Conservation (phyloP, 805 yeast species). For the Kodamaea leandrae region DNA sequence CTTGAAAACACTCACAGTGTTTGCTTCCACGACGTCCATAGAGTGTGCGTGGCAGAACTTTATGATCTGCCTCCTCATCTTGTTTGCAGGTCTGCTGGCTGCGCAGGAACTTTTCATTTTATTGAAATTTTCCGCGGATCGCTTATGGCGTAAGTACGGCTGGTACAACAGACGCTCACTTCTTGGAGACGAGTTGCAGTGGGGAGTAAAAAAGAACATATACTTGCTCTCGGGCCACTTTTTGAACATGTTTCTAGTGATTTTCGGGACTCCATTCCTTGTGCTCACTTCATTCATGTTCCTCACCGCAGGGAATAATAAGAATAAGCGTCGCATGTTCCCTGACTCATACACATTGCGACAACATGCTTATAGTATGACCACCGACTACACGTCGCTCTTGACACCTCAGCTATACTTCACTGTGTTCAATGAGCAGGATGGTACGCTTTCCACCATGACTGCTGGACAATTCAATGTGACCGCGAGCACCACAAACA, state of each 20-base stretch:
- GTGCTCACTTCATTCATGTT: constrained; percentile 38
- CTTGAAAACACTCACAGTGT: constrained; percentile 35
- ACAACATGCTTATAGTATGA: constrained; percentile 23
- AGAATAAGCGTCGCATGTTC: constrained; percentile 12
- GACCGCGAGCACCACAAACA: constrained; percentile 5
- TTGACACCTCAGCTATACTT: constrained; percentile 15
- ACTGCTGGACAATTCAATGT: constrained; percentile 6
- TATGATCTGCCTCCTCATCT: constrained; percentile 31
- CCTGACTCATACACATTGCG: constrained; percentile 16
- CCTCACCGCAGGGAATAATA: constrained; percentile 18
- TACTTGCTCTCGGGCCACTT: constrained; percentile 32
- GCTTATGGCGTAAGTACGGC: constrained; percentile 1
- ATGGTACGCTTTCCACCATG: constrained; percentile 3
- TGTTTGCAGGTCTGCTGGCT: constrained; percentile 22
- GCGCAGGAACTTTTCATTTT: constrained; percentile 6
- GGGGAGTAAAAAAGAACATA: constrained; percentile 19
- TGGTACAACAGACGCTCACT: constrained; percentile 4
- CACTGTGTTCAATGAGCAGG: not conserved
- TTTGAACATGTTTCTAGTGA: constrained; percentile 28
- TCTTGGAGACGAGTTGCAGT: constrained; percentile 10
- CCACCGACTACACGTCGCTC: constrained; percentile 24
- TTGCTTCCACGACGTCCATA: constrained; percentile 22
- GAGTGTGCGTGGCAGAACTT: constrained; percentile 43
- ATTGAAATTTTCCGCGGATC: constrained; percentile 4
- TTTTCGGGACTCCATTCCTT: constrained; percentile 45